Base-by-base conservation (phyloP, 2,329 filamentous ascomycete genomes). In the Colletotrichum liriopes region DNA sequence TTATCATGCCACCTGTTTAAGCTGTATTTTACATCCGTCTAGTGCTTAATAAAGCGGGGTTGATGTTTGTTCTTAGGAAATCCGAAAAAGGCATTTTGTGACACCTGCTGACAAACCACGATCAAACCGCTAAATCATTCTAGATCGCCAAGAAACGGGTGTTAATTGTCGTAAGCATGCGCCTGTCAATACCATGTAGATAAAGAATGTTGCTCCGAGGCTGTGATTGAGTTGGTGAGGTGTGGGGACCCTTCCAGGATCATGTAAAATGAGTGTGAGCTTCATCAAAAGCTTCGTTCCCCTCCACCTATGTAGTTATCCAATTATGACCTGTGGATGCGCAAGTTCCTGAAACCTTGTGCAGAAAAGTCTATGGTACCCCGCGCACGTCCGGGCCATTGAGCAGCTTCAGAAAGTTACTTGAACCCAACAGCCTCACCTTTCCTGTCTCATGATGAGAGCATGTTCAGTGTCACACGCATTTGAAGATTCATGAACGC, bases 401-500 rank as follows among this genome's bases (percentile, higher is more conserved):
- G n/a, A 49, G 43, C 54, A 32, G 20, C 51, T 26, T 54, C 43
- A 35, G 9, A 54, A 60, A 55, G 23, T 32, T 65, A 29, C 51
- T 55, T 41, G 32, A 20, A 32, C n/a, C 60, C 29, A 51, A 52
- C 45, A 59, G 60, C 65, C 65, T 72, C 70, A 55, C 47, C 29
- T 47, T 65, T 39, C 26, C 35, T 72, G 69, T 72, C 70, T 72
- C 70, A 56, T 41, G 37, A 23, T 35, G 23, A 65, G 66, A 70
- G 59, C 59, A 69, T 70, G 41, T 54, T 49, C 26, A 16, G 16
- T 14, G 16, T 35, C 39, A 56, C 58, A 32, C 14, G 43, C 65
- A 47, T 16, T 29, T 32, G 43, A 16, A 59, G 47, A 54, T 55
- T 43, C 37, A 35, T n/a, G 20, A 37, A 14, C 16, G 20, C 52